These are phyloP conservation scores for Botrytis hyacinthi DNA, from an alignment of 2,329 filamentous ascomycete genomes.

Conservation along the genomic window DNA sequence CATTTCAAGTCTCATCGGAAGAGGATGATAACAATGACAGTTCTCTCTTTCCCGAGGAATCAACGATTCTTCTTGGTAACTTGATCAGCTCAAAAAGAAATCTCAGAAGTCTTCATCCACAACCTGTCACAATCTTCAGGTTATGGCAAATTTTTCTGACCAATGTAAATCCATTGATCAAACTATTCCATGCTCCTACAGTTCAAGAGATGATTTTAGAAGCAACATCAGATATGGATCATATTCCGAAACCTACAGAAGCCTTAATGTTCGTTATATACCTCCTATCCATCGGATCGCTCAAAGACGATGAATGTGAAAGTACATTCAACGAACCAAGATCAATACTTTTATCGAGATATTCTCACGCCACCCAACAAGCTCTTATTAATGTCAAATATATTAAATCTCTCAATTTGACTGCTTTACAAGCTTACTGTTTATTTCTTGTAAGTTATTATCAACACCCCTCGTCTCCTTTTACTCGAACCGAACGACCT, in stretches of 20 bases:
- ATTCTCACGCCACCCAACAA: conserved; percentile 60
- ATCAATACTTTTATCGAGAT: conserved; percentile 50
- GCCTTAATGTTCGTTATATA: conserved; percentile 68
- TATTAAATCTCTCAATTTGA: conserved; percentile 61
- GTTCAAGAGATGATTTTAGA: conserved; percentile 64
- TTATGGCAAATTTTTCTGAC: conserved; percentile 69
- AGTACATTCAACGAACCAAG: conserved; percentile 55
- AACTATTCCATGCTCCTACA: conserved; percentile 65
- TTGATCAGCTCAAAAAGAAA: conserved; percentile 40
- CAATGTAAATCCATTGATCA: conserved; percentile 68
- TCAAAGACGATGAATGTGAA: conserved; percentile 55
- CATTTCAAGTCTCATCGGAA: conserved; percentile 37
- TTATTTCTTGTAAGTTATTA: conserved; percentile 59
- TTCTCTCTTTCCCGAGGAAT: conserved; percentile 30
- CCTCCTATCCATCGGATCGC: conserved; percentile 56
- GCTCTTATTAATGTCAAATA: conserved; percentile 67
- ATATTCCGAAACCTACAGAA: conserved; percentile 52
- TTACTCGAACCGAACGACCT: background rate
- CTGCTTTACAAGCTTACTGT: conserved; percentile 65
- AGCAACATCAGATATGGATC: conserved; percentile 51
- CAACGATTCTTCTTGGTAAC: conserved; percentile 50
- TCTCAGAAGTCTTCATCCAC: conserved; percentile 53
- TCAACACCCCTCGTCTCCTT: background rate
- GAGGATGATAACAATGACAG: conserved; percentile 38
- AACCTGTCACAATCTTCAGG: conserved; percentile 58